phyloP scores from a whole-genome alignment of 305 asterid species.

The Fraxinus floribunda region DNA sequence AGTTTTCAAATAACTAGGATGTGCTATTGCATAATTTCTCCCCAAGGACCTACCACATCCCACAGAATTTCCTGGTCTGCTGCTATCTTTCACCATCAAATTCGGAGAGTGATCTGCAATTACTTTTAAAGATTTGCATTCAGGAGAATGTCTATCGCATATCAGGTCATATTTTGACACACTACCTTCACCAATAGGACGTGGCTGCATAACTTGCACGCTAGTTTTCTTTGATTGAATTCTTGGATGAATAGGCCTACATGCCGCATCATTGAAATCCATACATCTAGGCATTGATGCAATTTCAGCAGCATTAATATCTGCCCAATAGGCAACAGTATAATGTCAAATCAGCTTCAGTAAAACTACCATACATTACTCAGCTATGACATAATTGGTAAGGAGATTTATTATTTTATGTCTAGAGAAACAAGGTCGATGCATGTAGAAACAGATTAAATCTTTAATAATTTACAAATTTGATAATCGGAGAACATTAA shows the following conservation, averaged over 20 bases:
- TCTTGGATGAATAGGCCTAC: background rate
- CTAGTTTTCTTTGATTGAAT: background rate
- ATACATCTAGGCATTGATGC: constrained; percentile 21
- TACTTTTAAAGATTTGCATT: constrained; percentile 29
- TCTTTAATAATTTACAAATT: constrained; percentile 4
- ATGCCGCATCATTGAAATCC: background rate
- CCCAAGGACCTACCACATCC: constrained; percentile 21
- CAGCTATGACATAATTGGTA: background rate
- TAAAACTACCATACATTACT: background rate
- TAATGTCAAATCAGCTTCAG: constrained; percentile 3
- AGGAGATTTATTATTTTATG: background rate
- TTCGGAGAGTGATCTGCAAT: constrained; percentile 33
- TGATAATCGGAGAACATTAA: background rate
- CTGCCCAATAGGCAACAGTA: constrained; percentile 24
- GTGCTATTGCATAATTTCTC: constrained; percentile 52
- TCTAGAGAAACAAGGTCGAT: constrained; percentile 7
- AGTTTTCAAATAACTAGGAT: constrained; percentile 71
- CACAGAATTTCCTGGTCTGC: constrained; percentile 29
- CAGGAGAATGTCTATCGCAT: constrained; percentile 35
- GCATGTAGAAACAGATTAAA: constrained; percentile 12
- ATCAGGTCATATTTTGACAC: constrained; percentile 37
- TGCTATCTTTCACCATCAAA: constrained; percentile 30
- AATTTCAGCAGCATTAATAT: constrained; percentile 25
- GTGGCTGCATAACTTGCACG: constrained; percentile 3
- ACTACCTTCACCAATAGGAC: constrained; percentile 37